Percentiles rank a stretch among this genome's conserved stretches.
These are phyloP conservation scores for Astragalus glycyphyllos DNA, from an alignment of 306 rosid species.

Conservation along the genomic window DNA sequence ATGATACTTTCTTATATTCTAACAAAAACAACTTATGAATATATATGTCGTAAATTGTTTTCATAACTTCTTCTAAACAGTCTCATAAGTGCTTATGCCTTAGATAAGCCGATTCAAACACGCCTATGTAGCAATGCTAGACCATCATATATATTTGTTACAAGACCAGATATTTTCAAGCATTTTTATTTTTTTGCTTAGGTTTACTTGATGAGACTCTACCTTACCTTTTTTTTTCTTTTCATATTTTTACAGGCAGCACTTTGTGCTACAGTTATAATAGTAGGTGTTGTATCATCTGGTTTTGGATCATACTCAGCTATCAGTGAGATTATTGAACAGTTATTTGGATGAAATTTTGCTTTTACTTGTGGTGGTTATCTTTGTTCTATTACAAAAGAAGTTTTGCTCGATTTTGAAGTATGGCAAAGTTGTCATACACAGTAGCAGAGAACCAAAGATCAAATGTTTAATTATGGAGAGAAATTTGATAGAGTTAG, in stretches of 20 bases:
- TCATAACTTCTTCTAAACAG: no score
- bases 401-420: no score
- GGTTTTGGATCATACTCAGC: slow-evolving; percentile 74
- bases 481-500: background rate
- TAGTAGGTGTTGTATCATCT: slow-evolving; percentile 59
- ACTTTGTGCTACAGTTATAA: slow-evolving; percentile 60
- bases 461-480: slow-evolving; percentile 6
- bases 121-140: background rate
- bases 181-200: background rate
- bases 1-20: no score
- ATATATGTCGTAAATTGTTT: no score
- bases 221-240: background rate
- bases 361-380: background rate
- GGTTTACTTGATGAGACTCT: background rate
- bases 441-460: slow-evolving; percentile 1
- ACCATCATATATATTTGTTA: background rate
- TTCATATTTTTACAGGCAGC: slow-evolving; percentile 49
- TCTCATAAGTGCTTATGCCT: no score
- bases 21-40: no score
- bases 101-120: no score
- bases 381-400: background rate
- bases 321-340: slow-evolving; percentile 53
- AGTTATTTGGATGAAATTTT: slow-evolving; percentile 50
- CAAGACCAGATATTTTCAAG: no score
- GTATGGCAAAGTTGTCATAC: slow-evolving; percentile 3